Conservation (phyloP, 192 early-diverging fungal species). For the Funneliformis mosseae region DNA sequence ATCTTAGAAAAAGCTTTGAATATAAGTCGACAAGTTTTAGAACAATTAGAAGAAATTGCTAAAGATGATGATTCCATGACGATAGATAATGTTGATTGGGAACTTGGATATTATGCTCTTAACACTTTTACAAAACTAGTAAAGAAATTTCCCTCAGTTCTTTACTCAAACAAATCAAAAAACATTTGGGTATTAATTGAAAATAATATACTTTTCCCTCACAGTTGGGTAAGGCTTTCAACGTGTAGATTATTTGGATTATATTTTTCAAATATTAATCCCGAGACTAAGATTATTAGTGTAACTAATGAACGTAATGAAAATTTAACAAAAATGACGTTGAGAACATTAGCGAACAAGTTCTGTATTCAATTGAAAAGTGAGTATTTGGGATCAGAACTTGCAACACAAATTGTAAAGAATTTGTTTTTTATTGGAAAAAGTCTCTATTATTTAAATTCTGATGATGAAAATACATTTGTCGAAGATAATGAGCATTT, state of each 20-base stretch:
- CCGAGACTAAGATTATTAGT: constrained; percentile 41
- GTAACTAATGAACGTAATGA: constrained; percentile 36
- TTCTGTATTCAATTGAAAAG: constrained; percentile 70
- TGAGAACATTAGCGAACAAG: constrained; percentile 57
- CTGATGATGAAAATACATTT: constrained; percentile 33
- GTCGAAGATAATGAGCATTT: constrained; percentile 33
- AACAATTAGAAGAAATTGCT: constrained; percentile 46
- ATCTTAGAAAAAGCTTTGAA: constrained; percentile 54
- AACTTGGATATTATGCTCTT: constrained; percentile 81
- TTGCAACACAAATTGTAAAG: constrained; percentile 88
- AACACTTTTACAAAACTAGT: constrained; percentile 76
- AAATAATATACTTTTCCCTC: constrained; percentile 81
- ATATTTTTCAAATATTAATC: constrained; percentile 73
- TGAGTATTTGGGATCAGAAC: constrained; percentile 67
- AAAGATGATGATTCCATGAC: constrained; percentile 43
- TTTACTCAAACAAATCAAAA: constrained; percentile 51
- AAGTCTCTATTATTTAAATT: constrained; percentile 57
- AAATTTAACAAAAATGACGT: constrained; percentile 42
- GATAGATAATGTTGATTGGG: constrained; percentile 76
- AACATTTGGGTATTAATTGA: constrained; percentile 69
- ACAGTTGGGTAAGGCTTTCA: constrained; percentile 84
- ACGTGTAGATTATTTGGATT: constrained; percentile 73
- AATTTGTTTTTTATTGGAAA: constrained; percentile 92
- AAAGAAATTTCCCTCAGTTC: constrained; percentile 53
- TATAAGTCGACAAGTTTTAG: constrained; percentile 44